These are phyloP conservation scores for Patellaria atrata DNA, from an alignment of 495 filamentous ascomycete genomes.

Conservation along the genomic window DNA sequence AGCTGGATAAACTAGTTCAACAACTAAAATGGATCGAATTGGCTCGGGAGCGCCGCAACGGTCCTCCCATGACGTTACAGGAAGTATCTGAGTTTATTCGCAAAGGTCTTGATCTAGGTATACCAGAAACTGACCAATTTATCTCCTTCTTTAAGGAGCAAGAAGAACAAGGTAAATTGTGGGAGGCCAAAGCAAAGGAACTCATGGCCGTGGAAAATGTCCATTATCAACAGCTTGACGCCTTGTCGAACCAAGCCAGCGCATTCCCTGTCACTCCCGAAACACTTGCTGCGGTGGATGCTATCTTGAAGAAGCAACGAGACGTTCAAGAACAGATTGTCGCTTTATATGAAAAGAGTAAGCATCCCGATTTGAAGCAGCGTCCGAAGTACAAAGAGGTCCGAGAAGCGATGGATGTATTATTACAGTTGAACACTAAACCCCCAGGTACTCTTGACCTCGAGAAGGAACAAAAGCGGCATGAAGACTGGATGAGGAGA, in stretches of 20 bases:
- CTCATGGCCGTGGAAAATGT: slow-evolving; percentile 78
- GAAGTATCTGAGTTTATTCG: slow-evolving; percentile 68
- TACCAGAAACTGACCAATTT: slow-evolving; percentile 65
- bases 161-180: slow-evolving; percentile 58
- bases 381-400: slow-evolving; percentile 86
- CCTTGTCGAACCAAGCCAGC: slow-evolving; percentile 62
- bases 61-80: slow-evolving; percentile 48
- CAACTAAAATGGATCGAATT: slow-evolving; percentile 76
- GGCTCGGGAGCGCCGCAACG: slow-evolving; percentile 34
- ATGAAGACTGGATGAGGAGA: slow-evolving; percentile 98
- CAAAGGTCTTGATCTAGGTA: slow-evolving; percentile 56
- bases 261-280: slow-evolving; percentile 68
- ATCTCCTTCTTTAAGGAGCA: slow-evolving; percentile 62
- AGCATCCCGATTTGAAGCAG: slow-evolving; percentile 55
- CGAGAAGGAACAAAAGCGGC: slow-evolving; percentile 85
- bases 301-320: slow-evolving; percentile 88
- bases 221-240: slow-evolving; percentile 89
- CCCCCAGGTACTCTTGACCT: slow-evolving; percentile 81
- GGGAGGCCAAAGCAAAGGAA: slow-evolving; percentile 90
- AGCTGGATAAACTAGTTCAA: slow-evolving; percentile 62
- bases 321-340: slow-evolving; percentile 83
- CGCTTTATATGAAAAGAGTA: slow-evolving; percentile 61
- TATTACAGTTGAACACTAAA: slow-evolving; percentile 82
- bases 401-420: slow-evolving; percentile 68
- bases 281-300: slow-evolving; percentile 71